phyloP scores from a whole-genome alignment of 2,329 filamentous ascomycete genomes.

The Helminthosporium solani region DNA sequence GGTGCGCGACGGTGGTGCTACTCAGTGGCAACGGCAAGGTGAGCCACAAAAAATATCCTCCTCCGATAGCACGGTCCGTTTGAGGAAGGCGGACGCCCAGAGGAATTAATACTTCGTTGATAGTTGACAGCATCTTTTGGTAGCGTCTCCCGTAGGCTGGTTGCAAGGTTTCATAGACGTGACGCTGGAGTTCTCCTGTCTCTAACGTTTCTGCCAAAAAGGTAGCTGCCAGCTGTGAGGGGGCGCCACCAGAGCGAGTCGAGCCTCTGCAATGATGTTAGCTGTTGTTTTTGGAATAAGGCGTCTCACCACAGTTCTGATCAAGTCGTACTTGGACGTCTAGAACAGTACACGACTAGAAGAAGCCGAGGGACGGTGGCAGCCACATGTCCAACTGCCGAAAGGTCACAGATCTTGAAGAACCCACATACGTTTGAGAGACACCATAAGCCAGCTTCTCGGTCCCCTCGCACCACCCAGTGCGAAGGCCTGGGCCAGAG shows the following conservation, averaged over 20 bases:
- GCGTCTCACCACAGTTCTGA: constrained; percentile 7
- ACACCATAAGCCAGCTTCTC: constrained; percentile 60
- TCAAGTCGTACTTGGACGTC: background rate
- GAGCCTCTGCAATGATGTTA: constrained; percentile 51
- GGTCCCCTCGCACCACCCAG: constrained; percentile 83
- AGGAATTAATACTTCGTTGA: constrained; percentile 61
- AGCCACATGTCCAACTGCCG: background rate
- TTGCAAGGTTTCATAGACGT: constrained; percentile 55
- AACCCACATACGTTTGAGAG: constrained; percentile 55
- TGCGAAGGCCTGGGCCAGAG: constrained; percentile 74
- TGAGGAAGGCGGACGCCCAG: constrained; percentile 58
- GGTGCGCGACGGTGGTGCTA: constrained; percentile 57
- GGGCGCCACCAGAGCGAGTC: constrained; percentile 59
- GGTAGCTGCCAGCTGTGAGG: constrained; percentile 60
- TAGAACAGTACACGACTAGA: background rate
- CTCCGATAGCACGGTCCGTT: constrained; percentile 56
- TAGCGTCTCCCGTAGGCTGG: constrained; percentile 59
- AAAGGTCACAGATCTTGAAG: background rate
- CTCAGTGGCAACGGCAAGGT: constrained; percentile 58
- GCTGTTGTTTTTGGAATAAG: constrained; percentile 13
- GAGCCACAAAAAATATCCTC: constrained; percentile 87
- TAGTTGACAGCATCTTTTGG: constrained; percentile 57
- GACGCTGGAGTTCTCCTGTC: constrained; percentile 53
- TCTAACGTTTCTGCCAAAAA: constrained; percentile 58
- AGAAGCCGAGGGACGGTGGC: background rate